These are phyloP conservation scores for Claviceps africana DNA, from an alignment of 2,329 filamentous ascomycete species.

Conservation along the genomic window DNA sequence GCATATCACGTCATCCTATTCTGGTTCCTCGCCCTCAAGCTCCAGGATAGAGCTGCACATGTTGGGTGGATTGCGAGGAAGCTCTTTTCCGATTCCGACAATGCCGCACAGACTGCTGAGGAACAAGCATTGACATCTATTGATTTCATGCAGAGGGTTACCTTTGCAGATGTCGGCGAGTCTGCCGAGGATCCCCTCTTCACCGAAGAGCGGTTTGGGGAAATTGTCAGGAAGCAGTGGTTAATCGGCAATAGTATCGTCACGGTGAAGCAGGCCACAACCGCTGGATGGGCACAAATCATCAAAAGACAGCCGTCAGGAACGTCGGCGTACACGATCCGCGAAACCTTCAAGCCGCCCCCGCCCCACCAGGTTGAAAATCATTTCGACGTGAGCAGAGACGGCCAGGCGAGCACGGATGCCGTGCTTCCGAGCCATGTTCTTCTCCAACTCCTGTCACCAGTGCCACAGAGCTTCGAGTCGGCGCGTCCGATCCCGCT, in stretches of 20 bases:
- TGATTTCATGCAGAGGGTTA: conserved; percentile 84
- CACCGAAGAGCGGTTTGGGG: conserved; percentile 47
- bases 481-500: conserved; percentile 59
- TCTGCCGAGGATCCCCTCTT: conserved; percentile 54
- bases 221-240: conserved; percentile 55
- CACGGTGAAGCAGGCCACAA: conserved; percentile 56
- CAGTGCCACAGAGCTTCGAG: conserved; percentile 43
- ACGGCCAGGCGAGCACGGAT: conserved; percentile 39
- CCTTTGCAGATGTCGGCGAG: conserved; percentile 75
- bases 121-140: conserved; percentile 89
- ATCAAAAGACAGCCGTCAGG: conserved; percentile 60
- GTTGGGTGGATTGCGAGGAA: conserved; percentile 85
- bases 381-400: conserved; percentile 33
- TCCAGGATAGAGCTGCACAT: conserved; percentile 69
- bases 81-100: conserved; percentile 64
- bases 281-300: conserved; percentile 54
- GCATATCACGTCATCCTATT: conserved; percentile 94
- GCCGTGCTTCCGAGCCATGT: conserved; percentile 61
- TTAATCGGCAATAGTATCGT: conserved; percentile 61
- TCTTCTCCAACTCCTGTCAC: conserved; percentile 53
- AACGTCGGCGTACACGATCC: conserved; percentile 44
- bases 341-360: conserved; percentile 44
- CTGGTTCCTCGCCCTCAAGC: conserved; percentile 85
- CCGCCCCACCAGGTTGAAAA: conserved; percentile 41
- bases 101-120: conserved; percentile 57